phyloP scores from a whole-genome alignment of 805 yeast species.

The Candida koratica region DNA sequence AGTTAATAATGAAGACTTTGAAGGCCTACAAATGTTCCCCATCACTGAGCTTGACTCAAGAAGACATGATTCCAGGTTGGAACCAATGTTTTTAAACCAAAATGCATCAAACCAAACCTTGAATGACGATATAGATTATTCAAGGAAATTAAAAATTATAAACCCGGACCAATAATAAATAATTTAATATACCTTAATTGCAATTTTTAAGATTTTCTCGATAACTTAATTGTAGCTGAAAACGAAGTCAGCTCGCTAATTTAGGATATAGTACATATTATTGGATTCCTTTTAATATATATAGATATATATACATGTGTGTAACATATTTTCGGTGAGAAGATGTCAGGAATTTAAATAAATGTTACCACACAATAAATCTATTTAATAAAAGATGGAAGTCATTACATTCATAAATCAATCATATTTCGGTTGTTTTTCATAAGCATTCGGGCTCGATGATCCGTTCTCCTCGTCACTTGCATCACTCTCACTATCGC shows the following conservation, averaged over 20 bases:
- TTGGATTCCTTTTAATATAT: too few species aligned
- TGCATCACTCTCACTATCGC: conserved; percentile 33
- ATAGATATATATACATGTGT: too few species aligned
- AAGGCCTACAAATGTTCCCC: conserved; percentile 30
- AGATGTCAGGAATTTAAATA: too few species aligned
- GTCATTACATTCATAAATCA: too few species aligned
- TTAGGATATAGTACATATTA: too few species aligned
- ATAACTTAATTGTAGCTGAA: too few species aligned
- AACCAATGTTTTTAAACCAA: conserved; percentile 23
- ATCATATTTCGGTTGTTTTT: conserved; percentile 69
- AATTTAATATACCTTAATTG: neutral
- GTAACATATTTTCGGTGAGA: too few species aligned
- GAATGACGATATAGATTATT: conserved; percentile 33
- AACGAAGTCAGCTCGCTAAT: too few species aligned
- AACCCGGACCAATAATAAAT: conserved; percentile 12
- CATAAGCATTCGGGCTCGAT: conserved; percentile 77
- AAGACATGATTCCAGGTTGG: conserved; percentile 17
- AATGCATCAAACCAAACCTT: conserved; percentile 28
- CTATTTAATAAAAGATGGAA: too few species aligned
- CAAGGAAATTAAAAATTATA: conserved; percentile 22
- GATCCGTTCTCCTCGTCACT: conserved; percentile 15
- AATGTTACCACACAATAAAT: too few species aligned
- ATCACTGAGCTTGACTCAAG: conserved; percentile 27
- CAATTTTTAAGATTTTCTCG: too few species aligned
- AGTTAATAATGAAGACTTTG: conserved; percentile 10